Evolutionary conservation across 148 eudicot genomes (phyloP), one percentile per base, ranked within the genome.

Genomic region (Polygonum aviculare): DNA sequence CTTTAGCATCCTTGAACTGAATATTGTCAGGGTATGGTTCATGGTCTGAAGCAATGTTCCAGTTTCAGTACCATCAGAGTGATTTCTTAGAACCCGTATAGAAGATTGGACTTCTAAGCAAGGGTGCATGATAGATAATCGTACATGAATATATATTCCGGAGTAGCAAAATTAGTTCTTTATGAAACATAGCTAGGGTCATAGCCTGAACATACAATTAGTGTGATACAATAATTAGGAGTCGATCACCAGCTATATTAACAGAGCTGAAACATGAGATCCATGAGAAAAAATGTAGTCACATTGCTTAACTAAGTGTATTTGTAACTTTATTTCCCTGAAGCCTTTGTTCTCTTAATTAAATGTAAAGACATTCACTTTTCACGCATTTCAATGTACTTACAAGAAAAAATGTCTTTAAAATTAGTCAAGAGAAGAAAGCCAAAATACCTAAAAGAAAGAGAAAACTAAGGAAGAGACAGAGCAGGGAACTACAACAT

Each of bases 1-100:
- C 78, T 89, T 84, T 40, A 94, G 87, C 82, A 94, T 93, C 85
- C 98, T 92, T 69, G 93, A 90, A 74, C 98, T 97, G 82, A 83
- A 90, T 79, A 86, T 78, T 36, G 79, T 26, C 31, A 26, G 31
- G 31, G 31, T 26, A 26, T 26, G 31, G 31, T 26, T 26, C 31
- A 26, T 26, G 31, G 31, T 26, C 31, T 26, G 31, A 26, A 26
- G 31, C 31, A 26, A 26, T 26, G 31, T 26, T 26, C 31, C 31
- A 26, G 31, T 26, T 26, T 26, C 31, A 26, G 31, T 26, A 26
- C 31, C 31, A n/a, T n/a, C n/a, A 26, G 31, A 26, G 31, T 26
- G 31, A 26, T 26, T 26, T 26, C 31, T 26, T 26, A 26, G 31
- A 82, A 94, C 85, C 98, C 92, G 76, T 71, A 81, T 35, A 77